phyloP scores from a whole-genome alignment of 2,329 filamentous ascomycete species.

The Ophiostoma montium region DNA sequence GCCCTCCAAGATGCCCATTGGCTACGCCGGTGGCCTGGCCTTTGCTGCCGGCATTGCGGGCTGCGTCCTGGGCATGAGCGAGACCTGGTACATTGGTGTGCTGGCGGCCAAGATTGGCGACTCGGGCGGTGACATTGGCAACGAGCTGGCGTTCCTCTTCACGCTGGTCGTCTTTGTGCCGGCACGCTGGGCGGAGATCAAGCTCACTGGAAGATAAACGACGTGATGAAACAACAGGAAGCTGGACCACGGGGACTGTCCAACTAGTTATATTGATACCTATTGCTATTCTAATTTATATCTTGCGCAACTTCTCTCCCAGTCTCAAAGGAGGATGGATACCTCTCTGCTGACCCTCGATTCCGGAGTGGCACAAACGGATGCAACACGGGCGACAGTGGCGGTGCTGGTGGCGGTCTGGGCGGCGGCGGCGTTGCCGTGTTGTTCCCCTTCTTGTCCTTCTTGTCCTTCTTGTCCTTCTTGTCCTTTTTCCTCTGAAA shows the following conservation, averaged over 20 bases:
- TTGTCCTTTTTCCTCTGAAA: neutral
- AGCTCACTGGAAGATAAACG: constrained; percentile 25
- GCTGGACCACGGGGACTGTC: neutral
- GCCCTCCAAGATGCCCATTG: constrained; percentile 27
- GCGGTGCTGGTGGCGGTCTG: neutral
- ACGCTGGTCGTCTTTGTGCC: constrained; percentile 33
- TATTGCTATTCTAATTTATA: too few species aligned
- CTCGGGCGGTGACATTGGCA: constrained; percentile 34
- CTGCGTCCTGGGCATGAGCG: constrained; percentile 43
- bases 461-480: neutral
- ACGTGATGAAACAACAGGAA: neutral
- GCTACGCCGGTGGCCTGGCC: constrained; percentile 27
- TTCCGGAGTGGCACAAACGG: neutral
- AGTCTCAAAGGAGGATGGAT: too few species aligned
- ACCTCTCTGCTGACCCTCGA: too few species aligned
- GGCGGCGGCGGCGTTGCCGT: neutral
- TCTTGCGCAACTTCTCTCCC: too few species aligned
- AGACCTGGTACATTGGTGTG: constrained; percentile 39
- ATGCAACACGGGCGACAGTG: neutral
- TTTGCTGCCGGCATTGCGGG: constrained; percentile 31
- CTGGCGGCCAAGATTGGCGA: constrained; percentile 28
- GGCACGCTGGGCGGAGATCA: constrained; percentile 33
- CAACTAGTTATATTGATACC: neutral
- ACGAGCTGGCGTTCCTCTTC: constrained; percentile 36
- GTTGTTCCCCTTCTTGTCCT: neutral